Evolutionary conservation across 306 rosid species (phyloP).

Genomic region (Ammopiptanthus mongolicus): DNA sequence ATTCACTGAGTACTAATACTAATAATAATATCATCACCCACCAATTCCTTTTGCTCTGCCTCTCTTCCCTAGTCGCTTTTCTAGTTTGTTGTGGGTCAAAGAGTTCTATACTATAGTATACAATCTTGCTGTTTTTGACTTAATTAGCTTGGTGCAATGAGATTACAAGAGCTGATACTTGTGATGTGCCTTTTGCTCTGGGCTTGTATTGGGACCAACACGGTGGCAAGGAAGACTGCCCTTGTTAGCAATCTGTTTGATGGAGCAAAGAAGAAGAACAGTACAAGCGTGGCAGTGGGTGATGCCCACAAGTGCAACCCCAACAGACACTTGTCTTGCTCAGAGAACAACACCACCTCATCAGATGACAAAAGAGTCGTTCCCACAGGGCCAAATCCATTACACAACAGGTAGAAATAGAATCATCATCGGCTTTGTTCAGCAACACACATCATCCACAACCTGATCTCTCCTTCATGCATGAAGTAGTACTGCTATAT

Average conservation of each 20-base stretch:
- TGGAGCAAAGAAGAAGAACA: constrained; percentile 32
- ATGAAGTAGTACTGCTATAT: background rate
- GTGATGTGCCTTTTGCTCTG: constrained; percentile 41
- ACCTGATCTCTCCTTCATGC: background rate
- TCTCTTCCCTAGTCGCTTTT: constrained; percentile 24
- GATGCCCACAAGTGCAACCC: constrained; percentile 28
- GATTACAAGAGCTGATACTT: constrained; percentile 26
- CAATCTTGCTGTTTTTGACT: background rate
- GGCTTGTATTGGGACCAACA: constrained; percentile 38
- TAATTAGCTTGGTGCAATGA: constrained; percentile 25
- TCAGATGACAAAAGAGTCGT: constrained; percentile 67
- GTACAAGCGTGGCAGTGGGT: constrained; percentile 10
- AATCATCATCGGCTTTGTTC: background rate
- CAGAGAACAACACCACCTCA: constrained; percentile 13
- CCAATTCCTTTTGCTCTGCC: constrained; percentile 52
- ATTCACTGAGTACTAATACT: constrained; percentile 1
- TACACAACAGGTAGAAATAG: constrained; percentile 75
- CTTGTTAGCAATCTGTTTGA: constrained; percentile 8
- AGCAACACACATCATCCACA: background rate
- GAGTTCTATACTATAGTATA: background rate
- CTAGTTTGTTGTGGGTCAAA: constrained; percentile 2
- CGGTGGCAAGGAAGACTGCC: constrained; percentile 37
- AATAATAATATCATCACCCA: background rate
- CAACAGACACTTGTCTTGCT: constrained; percentile 31
- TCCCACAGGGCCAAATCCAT: constrained; percentile 89